phyloP scores from a whole-genome alignment of 208 protist species.

The Entamoeba invadens region DNA sequence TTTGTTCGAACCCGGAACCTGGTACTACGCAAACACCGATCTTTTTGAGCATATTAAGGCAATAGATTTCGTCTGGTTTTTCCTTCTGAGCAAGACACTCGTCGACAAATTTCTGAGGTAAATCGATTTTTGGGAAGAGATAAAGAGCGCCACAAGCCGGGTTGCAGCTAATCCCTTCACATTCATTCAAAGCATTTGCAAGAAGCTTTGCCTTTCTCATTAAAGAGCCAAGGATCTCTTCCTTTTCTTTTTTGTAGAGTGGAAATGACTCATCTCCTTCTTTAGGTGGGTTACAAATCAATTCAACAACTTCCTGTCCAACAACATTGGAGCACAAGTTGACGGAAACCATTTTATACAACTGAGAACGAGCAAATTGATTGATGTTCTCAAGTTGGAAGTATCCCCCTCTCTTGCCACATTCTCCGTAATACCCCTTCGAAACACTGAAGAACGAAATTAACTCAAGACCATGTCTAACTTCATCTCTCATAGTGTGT shows the following conservation, averaged over 20 bases:
- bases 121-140: conserved; percentile 73
- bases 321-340: conserved; percentile 80
- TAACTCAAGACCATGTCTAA: conserved; percentile 50
- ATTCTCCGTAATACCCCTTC: conserved; percentile 76
- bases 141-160: conserved; percentile 86
- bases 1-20: conserved; percentile 63
- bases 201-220: conserved; percentile 39
- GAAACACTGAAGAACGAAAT: conserved; percentile 89
- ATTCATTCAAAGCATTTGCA: neutral
- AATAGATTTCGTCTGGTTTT: conserved; percentile 75
- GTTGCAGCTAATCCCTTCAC: conserved; percentile 20
- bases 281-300: conserved; percentile 79
- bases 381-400: conserved; percentile 63
- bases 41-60: conserved; percentile 71
- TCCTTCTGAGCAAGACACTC: conserved; percentile 49
- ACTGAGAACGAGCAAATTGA: conserved; percentile 40
- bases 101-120: conserved; percentile 58
- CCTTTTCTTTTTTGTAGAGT: conserved; percentile 42
- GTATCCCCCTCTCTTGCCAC: conserved; percentile 89
- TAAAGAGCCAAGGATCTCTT: neutral
- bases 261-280: conserved; percentile 65
- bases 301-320: conserved; percentile 61
- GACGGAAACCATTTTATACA: conserved; percentile 81
- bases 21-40: conserved; percentile 67
- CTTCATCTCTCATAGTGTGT: conserved; percentile 34